Conservation (phyloP, 441 rosid genomes). For the Hypseocharis bilobata region DNA sequence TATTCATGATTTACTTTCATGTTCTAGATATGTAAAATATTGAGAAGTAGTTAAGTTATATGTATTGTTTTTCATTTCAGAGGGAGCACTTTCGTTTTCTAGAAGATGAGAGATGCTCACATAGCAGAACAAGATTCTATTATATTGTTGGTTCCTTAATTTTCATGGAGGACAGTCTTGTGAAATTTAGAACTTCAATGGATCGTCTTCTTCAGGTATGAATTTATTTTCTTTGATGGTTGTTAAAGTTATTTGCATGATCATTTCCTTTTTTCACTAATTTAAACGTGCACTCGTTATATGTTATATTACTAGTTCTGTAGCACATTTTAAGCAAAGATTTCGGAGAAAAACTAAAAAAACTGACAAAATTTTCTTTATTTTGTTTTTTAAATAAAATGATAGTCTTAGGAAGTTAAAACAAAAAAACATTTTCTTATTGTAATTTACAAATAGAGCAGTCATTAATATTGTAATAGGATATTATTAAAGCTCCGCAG, state of each 20-base stretch:
- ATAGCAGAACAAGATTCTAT: conserved; percentile 93
- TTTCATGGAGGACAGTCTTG: conserved; percentile 89
- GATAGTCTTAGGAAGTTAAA: too few species aligned
- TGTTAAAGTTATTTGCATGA: not conserved
- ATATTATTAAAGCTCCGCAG: too few species aligned
- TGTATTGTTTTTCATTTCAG: conserved; percentile 39
- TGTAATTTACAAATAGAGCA: too few species aligned
- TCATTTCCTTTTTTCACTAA: too few species aligned
- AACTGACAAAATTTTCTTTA: too few species aligned
- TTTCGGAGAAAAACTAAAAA: too few species aligned
- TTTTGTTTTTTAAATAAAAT: too few species aligned
- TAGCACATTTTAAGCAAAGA: too few species aligned
- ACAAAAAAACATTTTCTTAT: too few species aligned
- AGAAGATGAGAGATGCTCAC: conserved; percentile 85
- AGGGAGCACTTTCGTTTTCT: conserved; percentile 92
- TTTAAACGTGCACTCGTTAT: too few species aligned
- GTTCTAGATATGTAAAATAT: not conserved
- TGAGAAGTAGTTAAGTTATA: not conserved
- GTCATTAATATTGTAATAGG: too few species aligned
- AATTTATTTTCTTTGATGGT: not conserved
- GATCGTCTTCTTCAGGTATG: conserved; percentile 77
- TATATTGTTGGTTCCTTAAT: conserved; percentile 92
- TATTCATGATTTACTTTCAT: not conserved
- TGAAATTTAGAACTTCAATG: conserved; percentile 94
- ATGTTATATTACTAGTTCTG: too few species aligned